These are phyloP conservation scores for Eucalyptus viminalis DNA, from an alignment of 345 rosid genomes.

Conservation along the genomic window DNA sequence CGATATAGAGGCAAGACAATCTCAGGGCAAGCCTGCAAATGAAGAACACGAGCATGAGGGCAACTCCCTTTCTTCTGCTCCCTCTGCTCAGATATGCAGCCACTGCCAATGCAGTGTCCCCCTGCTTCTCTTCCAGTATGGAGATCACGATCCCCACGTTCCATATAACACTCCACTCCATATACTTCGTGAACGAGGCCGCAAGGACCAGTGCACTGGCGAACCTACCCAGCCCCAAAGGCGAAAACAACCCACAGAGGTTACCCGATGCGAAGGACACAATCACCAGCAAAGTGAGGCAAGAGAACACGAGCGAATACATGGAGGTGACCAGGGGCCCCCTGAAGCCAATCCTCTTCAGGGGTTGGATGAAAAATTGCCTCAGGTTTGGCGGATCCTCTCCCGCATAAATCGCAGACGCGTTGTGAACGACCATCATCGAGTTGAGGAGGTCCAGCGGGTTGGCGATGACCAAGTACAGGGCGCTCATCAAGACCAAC, in stretches of 20 bases:
- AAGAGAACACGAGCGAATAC: not conserved
- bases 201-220: not conserved
- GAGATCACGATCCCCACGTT: conserved; percentile 13
- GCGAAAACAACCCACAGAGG: not conserved
- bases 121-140: conserved; percentile 19
- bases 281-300: not conserved
- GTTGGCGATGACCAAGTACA: not conserved
- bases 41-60: conserved; percentile 1
- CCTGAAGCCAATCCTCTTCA: not conserved
- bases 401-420: conserved; percentile 10
- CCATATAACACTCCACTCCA: conserved; percentile 31
- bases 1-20: not conserved
- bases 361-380: not conserved
- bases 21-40: conserved; percentile 3
- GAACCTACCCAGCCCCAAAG: not conserved
- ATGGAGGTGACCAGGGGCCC: conserved; percentile 32
- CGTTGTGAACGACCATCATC: conserved; percentile 2
- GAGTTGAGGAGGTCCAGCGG: conserved; percentile 21
- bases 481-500: not conserved
- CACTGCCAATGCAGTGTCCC: conserved; percentile 4
- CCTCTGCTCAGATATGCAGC: conserved; percentile 11
- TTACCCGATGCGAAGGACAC: not conserved
- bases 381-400: not conserved
- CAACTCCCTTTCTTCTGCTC: conserved; percentile 3
- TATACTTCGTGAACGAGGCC: not conserved